phyloP scores from a whole-genome alignment of 2,329 filamentous ascomycete species.

The Monosporascus sp. region DNA sequence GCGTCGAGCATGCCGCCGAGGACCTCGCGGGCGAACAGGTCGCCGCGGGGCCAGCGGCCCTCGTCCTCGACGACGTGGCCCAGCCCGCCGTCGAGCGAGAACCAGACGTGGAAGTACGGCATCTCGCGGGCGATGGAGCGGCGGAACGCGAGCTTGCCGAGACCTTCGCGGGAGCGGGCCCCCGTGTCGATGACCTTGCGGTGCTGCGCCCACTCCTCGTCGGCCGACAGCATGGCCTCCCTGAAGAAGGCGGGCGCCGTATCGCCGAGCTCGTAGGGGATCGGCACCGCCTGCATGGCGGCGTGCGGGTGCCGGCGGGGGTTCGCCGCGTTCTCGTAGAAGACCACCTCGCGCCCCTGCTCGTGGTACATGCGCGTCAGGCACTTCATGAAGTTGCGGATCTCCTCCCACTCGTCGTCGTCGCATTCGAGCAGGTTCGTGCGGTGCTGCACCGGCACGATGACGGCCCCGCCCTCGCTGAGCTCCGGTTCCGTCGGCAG shows the following conservation, averaged over 20 bases:
- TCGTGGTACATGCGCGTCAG: constrained; percentile 92
- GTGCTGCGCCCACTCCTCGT: constrained; percentile 95
- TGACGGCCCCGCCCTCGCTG: constrained; percentile 74
- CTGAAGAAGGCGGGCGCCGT: constrained; percentile 92
- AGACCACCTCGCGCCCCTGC: constrained; percentile 85
- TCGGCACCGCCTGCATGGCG: constrained; percentile 76
- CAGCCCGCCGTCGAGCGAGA: constrained; percentile 82
- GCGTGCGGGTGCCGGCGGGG: constrained; percentile 78
- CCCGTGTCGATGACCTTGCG: constrained; percentile 88
- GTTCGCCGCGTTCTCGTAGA: constrained; percentile 92
- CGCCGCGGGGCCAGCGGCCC: constrained; percentile 79
- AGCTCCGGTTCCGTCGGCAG: constrained; percentile 87
- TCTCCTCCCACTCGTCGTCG: constrained; percentile 98
- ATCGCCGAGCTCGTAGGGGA: constrained; percentile 86
- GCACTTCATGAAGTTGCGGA: constrained; percentile 98
- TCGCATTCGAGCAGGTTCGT: constrained; percentile 94
- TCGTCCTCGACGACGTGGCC: constrained; percentile 89
- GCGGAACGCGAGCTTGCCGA: constrained; percentile 78
- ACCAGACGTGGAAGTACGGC: constrained; percentile 99
- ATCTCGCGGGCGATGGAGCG: constrained; percentile 84
- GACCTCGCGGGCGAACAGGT: constrained; percentile 88
- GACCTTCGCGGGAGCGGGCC: constrained; percentile 55
- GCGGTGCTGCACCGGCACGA: constrained; percentile 82
- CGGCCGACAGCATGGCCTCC: constrained; percentile 82
- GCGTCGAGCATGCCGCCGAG: constrained; percentile 87